Evolutionary conservation across 805 yeast genomes (phyloP).

Genomic region (Scheffersomyces lignosus): DNA sequence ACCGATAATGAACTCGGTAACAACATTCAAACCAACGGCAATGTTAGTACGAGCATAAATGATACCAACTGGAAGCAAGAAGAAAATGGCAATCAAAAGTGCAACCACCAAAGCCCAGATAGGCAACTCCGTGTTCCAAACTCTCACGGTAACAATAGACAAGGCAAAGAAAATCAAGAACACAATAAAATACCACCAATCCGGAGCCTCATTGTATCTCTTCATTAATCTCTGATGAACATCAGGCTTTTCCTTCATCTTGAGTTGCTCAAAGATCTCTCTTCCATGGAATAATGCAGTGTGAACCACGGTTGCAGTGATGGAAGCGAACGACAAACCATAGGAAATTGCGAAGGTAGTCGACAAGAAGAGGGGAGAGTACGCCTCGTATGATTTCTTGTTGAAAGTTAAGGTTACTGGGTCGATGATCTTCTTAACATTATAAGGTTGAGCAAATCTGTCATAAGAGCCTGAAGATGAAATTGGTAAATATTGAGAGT

Average conservation of each 20-base stretch:
- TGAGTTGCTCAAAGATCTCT: conserved; percentile 42
- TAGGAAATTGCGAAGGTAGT: conserved; percentile 60
- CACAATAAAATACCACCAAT: conserved; percentile 42
- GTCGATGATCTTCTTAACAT: conserved; percentile 50
- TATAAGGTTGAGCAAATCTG: conserved; percentile 49
- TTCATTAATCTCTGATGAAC: conserved; percentile 58
- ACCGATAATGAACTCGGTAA: conserved; percentile 43
- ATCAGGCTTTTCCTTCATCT: conserved; percentile 30
- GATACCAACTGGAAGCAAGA: conserved; percentile 42
- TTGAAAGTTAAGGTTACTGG: conserved; percentile 40
- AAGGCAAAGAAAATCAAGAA: conserved; percentile 30
- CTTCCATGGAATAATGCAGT: conserved; percentile 56
- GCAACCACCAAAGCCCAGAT: conserved; percentile 42
- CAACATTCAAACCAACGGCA: conserved; percentile 42
- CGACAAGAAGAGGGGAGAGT: conserved; percentile 65
- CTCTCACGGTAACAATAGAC: conserved; percentile 38
- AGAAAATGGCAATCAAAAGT: conserved; percentile 36
- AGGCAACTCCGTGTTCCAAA: conserved; percentile 45
- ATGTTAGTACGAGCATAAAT: conserved; percentile 37
- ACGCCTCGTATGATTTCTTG: conserved; percentile 47
- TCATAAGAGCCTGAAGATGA: conserved; percentile 49
- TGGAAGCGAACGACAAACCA: conserved; percentile 59
- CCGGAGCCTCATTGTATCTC: conserved; percentile 41
- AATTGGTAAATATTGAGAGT: conserved; percentile 59
- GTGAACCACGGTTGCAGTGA: conserved; percentile 60